Base-by-base conservation (phyloP, 169 alveolate genomes). In the Plasmodium gaboni region DNA sequence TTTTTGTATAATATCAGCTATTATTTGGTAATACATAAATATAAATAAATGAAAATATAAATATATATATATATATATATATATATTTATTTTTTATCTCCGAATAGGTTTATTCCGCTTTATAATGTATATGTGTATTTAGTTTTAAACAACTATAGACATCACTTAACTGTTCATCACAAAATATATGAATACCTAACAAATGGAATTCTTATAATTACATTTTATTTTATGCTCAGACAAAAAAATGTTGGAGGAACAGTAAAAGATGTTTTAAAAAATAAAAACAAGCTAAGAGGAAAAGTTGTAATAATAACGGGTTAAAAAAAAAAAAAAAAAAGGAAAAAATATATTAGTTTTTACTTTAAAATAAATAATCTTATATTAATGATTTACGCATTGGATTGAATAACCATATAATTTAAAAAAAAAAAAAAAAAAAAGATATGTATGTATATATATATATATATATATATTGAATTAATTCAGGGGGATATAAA, bases 301-400 rank as follows among this genome's bases (percentile, higher is more conserved):
- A 80, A 80, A 15, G 59, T 78, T 72, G 72, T 80, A 24, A n/a
- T 80, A 19, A 72, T 80, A 13, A 80, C 90, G 22, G 90, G 90
- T 80, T 67, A 4, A 59, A n/a, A 71, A 26, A 1, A 19, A 19
- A 22, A n/a, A 19, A 32, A 32, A 5, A 32, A 8, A 32, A 19
- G 22, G 22, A 19, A 19, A 19, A 19, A 19, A 19, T 19, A 19
- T 19, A 19, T 19, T 15, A 7, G n/a, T 59, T 2, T 3, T 26
- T 19, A 15, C 19, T 61, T 32, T 32, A 32, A 32, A 32, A 32
- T 32, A 3, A 32, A 32, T 32, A 32, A 32, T 32, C 44, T 32
- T 32, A 32, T 32, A 32, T 32, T 32, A 32, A 32, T 32, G 44
- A 32, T 32, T 32, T 32, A 0, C 44, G 0, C 44, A 32, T 32